Conservation (phyloP, 116 monocot species). For the Trichopus zeylanicus region DNA sequence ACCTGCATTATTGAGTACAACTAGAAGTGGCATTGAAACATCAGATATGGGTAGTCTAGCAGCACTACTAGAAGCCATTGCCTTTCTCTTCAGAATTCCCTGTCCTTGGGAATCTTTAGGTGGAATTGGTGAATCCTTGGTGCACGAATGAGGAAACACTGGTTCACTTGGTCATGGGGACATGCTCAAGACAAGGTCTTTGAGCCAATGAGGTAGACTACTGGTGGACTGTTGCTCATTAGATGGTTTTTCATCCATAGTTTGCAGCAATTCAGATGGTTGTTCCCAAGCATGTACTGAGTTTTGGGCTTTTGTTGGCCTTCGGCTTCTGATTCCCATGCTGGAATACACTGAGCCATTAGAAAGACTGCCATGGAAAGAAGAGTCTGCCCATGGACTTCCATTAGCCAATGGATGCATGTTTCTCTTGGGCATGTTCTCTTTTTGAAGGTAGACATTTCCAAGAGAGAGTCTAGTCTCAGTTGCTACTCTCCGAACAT, state of each 20-base stretch:
- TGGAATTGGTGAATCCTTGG: constrained; percentile 8
- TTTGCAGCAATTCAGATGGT: constrained; percentile 11
- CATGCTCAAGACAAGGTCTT: constrained; percentile 23
- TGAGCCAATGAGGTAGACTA: constrained; percentile 76
- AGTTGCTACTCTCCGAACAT: constrained; percentile 18
- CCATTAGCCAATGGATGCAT: constrained; percentile 3
- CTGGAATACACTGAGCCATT: constrained; percentile 3
- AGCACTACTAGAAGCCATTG: neutral
- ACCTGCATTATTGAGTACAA: constrained; percentile 7
- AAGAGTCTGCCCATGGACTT: neutral
- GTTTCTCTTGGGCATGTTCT: constrained; percentile 6
- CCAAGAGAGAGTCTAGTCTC: constrained; percentile 65
- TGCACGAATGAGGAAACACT: neutral
- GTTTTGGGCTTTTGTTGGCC: constrained; percentile 3
- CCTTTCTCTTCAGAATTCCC: constrained; percentile 43
- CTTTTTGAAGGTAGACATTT: constrained; percentile 34
- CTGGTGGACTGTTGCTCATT: constrained; percentile 6
- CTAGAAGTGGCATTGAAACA: constrained; percentile 1
- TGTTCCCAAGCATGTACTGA: constrained; percentile 14
- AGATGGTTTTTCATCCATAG: constrained; percentile 12
- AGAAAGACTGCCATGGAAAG: constrained; percentile 9
- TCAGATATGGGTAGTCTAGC: constrained; percentile 8
- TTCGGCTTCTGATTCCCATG: constrained; percentile 9
- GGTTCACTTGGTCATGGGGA: constrained; percentile 9
- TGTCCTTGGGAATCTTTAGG: constrained; percentile 15